These are phyloP conservation scores for Kandelia obovata DNA, from an alignment of 345 rosid species.

Conservation along the genomic window DNA sequence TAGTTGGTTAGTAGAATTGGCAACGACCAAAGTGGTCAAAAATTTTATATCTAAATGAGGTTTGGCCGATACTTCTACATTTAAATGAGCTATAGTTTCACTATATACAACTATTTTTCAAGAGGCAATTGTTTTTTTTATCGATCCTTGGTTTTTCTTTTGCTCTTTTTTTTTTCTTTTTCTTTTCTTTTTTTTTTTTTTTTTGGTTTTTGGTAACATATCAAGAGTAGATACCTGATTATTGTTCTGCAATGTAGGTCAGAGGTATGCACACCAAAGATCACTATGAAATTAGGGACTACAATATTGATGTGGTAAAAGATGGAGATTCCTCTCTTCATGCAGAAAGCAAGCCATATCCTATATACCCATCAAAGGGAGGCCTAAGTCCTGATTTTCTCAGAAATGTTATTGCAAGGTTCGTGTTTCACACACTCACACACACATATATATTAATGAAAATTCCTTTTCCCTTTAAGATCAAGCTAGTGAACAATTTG, in stretches of 20 bases:
- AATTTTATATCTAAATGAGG: conserved; percentile 8
- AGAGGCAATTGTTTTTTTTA: no score
- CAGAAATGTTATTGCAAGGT: conserved; percentile 68
- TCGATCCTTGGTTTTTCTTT: neutral
- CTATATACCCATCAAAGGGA: conserved; percentile 94
- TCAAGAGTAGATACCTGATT: conserved; percentile 10
- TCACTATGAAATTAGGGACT: conserved; percentile 93
- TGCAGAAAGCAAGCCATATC: conserved; percentile 67
- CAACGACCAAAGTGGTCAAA: neutral
- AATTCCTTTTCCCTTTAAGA: neutral
- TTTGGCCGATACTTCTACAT: neutral
- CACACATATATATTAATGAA: neutral
- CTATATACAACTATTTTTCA: no score
- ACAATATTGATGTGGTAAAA: conserved; percentile 67
- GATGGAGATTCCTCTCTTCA: conserved; percentile 56
- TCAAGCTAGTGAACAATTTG: neutral
- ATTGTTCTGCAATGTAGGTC: conserved; percentile 41
- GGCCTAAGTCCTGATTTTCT: conserved; percentile 66
- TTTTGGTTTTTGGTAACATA: conserved; percentile 11
- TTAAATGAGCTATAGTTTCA: no score
- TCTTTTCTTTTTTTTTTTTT: conserved; percentile 1
- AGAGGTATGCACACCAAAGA: conserved; percentile 45
- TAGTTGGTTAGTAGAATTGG: no score
- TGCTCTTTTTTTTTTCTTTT: no score
- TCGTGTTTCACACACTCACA: conserved; percentile 8